Base-by-base conservation (phyloP, 768 basidiomycete genomes). In the Ramaria sp. region DNA sequence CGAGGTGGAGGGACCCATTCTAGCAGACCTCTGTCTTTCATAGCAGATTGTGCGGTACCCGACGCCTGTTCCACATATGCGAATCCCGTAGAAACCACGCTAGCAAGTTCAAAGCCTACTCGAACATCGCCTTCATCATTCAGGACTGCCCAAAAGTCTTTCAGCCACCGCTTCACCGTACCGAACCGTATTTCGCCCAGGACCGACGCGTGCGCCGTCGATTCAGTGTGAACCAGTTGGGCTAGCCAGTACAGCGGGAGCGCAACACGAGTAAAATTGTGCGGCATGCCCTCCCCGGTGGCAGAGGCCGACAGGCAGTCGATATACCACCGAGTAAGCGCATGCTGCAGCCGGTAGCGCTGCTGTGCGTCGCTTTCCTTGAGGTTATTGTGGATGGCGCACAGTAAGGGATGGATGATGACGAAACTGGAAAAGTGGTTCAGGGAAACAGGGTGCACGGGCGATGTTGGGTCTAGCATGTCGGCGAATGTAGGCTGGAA, bases 401-500 rank as follows among this genome's bases (percentile, higher is more conserved):
- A 34, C 34, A 69, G 62, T 41, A 70, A 60, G n/a, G 62, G 60
- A 54, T 71, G 68, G 32, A 65, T 56, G 41, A 69, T 57, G 48
- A 71, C 56, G 57, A 67, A 65, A 57, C 69, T 68, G 39, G 65
- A 64, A 49, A 66, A 69, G 2, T 67, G 64, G 3, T 63, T 56
- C 30, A 65, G 51, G 3, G 24, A 28, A 13, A 22, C 5, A 8
- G 3, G 20, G 53, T 9, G 15, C 15, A 12, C 16, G 3, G 15
- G 10, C 9, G 30, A 10, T 6, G 7, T 13, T 16, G 28, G 53
- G 13, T 36, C 13, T 9, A 34, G 22, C 20, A 55, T 22, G 18
- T 20, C 20, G 10, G 42, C 38, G 57, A 63, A 13, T 68, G 52
- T 2, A 62, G 61, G 8, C 68, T 69, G 48, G 12, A 50, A 13